Evolutionary conservation across 352 stramenopile species (phyloP), one percentile per base, ranked within the genome.

Genomic region (Globisporangium paroecandrum): DNA sequence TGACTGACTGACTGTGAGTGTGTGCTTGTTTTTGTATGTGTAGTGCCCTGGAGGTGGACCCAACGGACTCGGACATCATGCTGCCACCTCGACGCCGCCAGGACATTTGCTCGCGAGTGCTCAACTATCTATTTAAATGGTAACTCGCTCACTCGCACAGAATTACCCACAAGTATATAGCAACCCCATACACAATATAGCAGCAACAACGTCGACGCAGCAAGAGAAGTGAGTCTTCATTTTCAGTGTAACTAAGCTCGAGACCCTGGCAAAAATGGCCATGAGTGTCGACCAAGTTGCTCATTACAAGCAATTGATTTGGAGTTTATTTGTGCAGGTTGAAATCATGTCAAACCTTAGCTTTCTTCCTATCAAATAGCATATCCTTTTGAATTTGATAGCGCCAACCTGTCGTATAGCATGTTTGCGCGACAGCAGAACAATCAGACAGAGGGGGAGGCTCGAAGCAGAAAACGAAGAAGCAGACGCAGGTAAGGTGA

Each of bases 111-210:
- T 95, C 87, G 53, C 82, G 87, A 12, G 66, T 95, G 64, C 70
- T 93, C 59, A 81, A 75, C 69, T 95, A 90, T 75, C 74, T 95
- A 83, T 95, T 95, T 88, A 92, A 92, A 60, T 89, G 85, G 84
- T 94, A 69, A 83, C 25, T 64, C 25, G 9, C 43, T 49, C 43
- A 10, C 43, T 10, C 43, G 43, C 43, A 9, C 43, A 9, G 7
- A n/a, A 22, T 22, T 6, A n/a, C 38, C 9, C 12, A 18, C 38
- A 49, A 49, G 43, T 49, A 49, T 49, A 49, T 49, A 49, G 15
- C 43, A 49, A 49, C 1, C 6, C 43, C 41, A 47, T 15, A 22
- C 43, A 55, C 63, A 68, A 24, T 54, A 27, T 47, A 57, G 27
- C 43, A 57, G 58, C 22, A 62, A 34, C 29, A 46, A 12, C 6